Percentiles rank a stretch among this genome's conserved stretches.
Conservation (phyloP, 345 rosid species). For the Brassica carinata region DNA sequence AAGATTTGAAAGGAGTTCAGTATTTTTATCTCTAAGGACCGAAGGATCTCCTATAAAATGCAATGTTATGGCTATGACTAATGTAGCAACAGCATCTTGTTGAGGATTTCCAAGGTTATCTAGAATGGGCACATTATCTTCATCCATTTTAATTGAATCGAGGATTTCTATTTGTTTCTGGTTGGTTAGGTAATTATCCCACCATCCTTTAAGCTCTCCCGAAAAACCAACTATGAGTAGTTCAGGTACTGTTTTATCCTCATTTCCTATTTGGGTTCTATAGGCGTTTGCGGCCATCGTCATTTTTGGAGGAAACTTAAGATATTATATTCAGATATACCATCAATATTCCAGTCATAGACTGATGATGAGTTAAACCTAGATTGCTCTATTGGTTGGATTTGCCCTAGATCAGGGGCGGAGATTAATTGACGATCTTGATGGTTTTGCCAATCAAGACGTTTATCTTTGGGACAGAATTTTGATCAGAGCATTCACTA, state of each 20-base stretch:
- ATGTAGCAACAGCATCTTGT: background rate
- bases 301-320: background rate
- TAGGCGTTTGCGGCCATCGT: background rate
- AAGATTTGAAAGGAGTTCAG: no score
- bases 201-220: background rate
- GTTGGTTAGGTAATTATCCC: background rate
- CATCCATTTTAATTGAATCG: background rate
- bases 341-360: background rate
- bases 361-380: background rate
- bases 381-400: background rate
- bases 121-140: background rate
- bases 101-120: background rate
- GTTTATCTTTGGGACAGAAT: background rate
- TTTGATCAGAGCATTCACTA: background rate
- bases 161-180: background rate
- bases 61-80: background rate
- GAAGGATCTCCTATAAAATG: no score
- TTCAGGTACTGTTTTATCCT: background rate
- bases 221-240: background rate
- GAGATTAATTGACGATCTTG: background rate
- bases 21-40: no score
- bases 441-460: background rate
- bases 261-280: background rate
- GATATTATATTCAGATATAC: background rate
- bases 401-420: background rate